Evolutionary conservation across 441 rosid species (phyloP), one percentile per base, ranked within the genome.

Genomic region (Mallotus repandus): DNA sequence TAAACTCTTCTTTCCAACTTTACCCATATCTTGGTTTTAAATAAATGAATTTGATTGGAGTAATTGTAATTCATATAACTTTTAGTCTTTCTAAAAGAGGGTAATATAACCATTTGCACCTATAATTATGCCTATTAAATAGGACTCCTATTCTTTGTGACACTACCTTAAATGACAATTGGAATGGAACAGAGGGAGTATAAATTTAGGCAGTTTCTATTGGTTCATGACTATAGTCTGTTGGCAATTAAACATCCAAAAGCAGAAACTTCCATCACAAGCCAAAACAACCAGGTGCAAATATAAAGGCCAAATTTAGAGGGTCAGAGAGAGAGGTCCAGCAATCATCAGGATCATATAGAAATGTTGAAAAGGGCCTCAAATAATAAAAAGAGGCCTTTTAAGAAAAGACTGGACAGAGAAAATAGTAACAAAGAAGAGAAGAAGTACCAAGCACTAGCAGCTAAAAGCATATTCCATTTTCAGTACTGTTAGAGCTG

Each of bases 271-370:
- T 8, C 8, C 15, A 13, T 57, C 65, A 54, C 46, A 62, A 63
- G 35, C 62, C 49, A 54, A 72, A 19, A 53, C 29, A 72, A 11
- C 74, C 22, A 25, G 58, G 69, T 53, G 5, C 75, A 4, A 72
- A n/a, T 18, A 60, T 25, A 52, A 9, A 43, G 19, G 19, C 19
- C 29, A 50, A 61, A 52, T 9, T 61, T 71, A 72, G 38, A 60
- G 22, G 4, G n/a, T 11, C 45, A 52, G 25, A 43, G 67, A 5
- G 22, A 9, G 45, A 6, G 69, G 2, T 29, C 50, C 21, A 6
- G 18, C 25, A n/a, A 68, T 18, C 6, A n/a, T 41, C 3, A 25
- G 41, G 54, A 63, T 19, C 49, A 0, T 14, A 48, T 1, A 29
- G 16, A 43, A 25, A 46, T n/a, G 48, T 48, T 55, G 18, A 49